These are phyloP conservation scores for Nicotiana noctiflora DNA, from an alignment of 257 asterid species.

Conservation along the genomic window DNA sequence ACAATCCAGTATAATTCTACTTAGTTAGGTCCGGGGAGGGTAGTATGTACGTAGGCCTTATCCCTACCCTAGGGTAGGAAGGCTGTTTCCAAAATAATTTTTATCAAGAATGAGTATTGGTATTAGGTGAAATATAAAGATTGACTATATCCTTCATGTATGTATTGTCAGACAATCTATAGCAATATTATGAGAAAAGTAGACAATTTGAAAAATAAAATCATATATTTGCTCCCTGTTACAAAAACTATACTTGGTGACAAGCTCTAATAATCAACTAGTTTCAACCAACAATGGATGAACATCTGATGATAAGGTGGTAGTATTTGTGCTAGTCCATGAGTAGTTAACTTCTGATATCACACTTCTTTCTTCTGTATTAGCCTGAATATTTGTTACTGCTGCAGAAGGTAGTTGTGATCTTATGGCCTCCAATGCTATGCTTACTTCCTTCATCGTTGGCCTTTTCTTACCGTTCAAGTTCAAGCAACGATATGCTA, in stretches of 20 bases:
- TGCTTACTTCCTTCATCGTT: slow-evolving; percentile 10
- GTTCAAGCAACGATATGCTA: neutral
- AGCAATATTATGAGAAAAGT: neutral
- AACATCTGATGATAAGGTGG: neutral
- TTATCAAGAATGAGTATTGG: no score
- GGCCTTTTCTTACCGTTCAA: slow-evolving; percentile 12
- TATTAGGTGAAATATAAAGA: no score
- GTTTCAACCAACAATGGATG: neutral
- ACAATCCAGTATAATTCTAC: no score
- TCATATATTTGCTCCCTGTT: neutral
- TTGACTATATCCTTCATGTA: no score
- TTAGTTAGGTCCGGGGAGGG: no score
- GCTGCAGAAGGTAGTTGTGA: neutral
- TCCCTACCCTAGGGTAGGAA: no score
- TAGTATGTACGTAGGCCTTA: no score
- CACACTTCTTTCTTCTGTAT: neutral
- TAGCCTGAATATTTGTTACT: neutral
- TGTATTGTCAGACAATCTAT: neutral
- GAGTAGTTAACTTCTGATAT: neutral
- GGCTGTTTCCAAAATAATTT: no score
- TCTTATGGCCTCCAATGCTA: slow-evolving; percentile 6
- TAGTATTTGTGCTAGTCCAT: neutral
- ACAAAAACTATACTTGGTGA: neutral
- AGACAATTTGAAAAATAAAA: neutral
- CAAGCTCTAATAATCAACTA: neutral